Evolutionary conservation across 2,329 filamentous ascomycete genomes (phyloP).

Genomic region (Trichoderma oligosporum): DNA sequence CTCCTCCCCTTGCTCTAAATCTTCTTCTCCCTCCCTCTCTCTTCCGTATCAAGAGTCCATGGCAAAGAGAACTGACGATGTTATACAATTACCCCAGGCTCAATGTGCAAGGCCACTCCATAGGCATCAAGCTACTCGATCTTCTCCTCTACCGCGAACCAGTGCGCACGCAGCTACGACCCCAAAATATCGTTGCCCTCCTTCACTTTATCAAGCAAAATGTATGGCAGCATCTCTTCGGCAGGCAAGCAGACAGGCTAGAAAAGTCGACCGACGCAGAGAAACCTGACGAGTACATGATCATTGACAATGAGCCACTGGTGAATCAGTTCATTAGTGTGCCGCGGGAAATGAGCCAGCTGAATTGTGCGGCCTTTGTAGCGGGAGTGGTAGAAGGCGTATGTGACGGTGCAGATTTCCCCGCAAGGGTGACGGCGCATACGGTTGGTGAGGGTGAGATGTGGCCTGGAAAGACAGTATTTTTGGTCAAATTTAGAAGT

Average conservation of each 20-base stretch:
- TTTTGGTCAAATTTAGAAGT: constrained; percentile 86
- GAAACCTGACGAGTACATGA: constrained; percentile 96
- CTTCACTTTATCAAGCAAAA: constrained; percentile 93
- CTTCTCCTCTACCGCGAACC: constrained; percentile 84
- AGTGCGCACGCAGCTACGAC: constrained; percentile 66
- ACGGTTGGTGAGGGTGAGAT: constrained; percentile 70
- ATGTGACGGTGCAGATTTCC: constrained; percentile 88
- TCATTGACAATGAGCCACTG: constrained; percentile 94
- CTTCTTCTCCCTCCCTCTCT: neutral
- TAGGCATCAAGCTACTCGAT: constrained; percentile 91
- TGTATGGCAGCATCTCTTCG: constrained; percentile 89
- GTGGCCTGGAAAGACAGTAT: constrained; percentile 96
- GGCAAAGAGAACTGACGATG: neutral
- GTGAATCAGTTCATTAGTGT: constrained; percentile 93
- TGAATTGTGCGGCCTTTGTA: constrained; percentile 94
- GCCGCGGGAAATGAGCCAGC: constrained; percentile 89
- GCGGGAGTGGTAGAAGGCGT: constrained; percentile 94
- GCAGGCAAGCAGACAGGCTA: constrained; percentile 82
- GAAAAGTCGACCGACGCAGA: constrained; percentile 80
- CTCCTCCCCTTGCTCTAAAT: neutral
- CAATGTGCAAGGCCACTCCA: constrained; percentile 86
- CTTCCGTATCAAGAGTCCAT: neutral
- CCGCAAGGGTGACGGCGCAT: constrained; percentile 85
- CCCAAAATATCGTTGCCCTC: constrained; percentile 82
- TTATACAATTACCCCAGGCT: constrained; percentile 39